Percentiles rank a stretch among this genome's conserved stretches.
Evolutionary conservation across 2,329 filamentous ascomycete species (phyloP).

Genomic region (Phialophora verrucosa): DNA sequence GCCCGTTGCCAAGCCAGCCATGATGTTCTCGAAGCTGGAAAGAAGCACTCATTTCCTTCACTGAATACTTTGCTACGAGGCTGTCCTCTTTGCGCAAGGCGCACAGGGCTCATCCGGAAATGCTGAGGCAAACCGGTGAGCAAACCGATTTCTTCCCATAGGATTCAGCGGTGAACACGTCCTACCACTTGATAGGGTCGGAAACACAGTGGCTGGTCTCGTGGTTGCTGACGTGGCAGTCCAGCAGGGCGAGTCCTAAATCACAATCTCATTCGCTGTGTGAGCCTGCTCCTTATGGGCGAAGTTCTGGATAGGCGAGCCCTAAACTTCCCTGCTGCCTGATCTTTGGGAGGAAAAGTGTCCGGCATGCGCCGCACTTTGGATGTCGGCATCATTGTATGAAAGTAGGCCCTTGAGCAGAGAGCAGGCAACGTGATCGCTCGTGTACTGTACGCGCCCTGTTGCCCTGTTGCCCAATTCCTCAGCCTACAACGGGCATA

Average conservation of each 20-base stretch:
- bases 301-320: not conserved
- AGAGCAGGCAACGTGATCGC: not conserved
- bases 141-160: conserved; percentile 1
- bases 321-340: not conserved
- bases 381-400: not conserved
- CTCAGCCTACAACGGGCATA: conserved; percentile 1
- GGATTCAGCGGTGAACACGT: conserved; percentile 5
- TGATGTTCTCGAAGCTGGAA: not conserved
- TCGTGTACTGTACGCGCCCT: not conserved
- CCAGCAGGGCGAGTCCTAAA: conserved; percentile 2
- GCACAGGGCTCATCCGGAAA: not conserved
- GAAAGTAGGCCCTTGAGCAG: not conserved
- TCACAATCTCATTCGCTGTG: conserved; percentile 12
- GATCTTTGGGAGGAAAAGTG: not conserved
- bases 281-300: not conserved
- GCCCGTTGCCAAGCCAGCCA: not conserved
- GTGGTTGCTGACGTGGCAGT: conserved; percentile 21
- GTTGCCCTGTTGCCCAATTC: conserved; percentile 5
- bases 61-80: not conserved
- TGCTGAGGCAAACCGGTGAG: conserved; percentile 6
- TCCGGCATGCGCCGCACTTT: conserved; percentile 3
- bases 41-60: not conserved
- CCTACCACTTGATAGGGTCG: not conserved
- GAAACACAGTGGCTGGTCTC: not conserved
- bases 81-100: conserved; percentile 10